Evolutionary conservation across 148 eudicot genomes (phyloP).

Genomic region (Rheum nobile): DNA sequence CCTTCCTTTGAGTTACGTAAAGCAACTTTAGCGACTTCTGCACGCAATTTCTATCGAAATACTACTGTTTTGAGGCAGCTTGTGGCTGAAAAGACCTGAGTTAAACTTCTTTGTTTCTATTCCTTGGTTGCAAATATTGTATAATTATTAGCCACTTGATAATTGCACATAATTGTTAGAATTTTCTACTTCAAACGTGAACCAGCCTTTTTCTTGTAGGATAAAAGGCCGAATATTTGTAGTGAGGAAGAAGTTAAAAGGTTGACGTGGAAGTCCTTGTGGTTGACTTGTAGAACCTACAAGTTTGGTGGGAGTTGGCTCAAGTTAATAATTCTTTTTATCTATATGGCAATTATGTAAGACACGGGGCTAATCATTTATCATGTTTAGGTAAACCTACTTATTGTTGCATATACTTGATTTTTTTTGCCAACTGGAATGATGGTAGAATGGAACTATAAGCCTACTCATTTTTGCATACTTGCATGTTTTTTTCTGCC

Average conservation of each 20-base stretch:
- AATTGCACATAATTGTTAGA: neutral
- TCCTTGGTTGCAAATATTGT: neutral
- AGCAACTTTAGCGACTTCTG: too few species aligned
- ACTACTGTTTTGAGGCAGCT: neutral
- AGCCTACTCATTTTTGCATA: neutral
- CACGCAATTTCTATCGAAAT: too few species aligned
- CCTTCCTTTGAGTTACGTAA: neutral
- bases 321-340: neutral
- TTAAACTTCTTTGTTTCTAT: neutral
- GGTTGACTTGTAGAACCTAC: neutral
- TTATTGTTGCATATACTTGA: slow-evolving; percentile 3
- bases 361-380: slow-evolving; percentile 5
- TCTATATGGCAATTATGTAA: neutral
- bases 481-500: neutral
- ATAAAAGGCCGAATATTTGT: neutral
- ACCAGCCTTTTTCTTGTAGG: neutral
- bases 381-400: slow-evolving; percentile 1
- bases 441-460: slow-evolving; percentile 1
- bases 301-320: neutral
- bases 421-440: neutral
- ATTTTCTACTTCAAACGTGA: neutral
- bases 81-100: neutral
- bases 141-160: neutral
- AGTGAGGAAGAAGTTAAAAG: neutral
- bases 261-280: neutral